phyloP scores from a whole-genome alignment of 2,329 filamentous ascomycete species.

The Tolypocladium album region DNA sequence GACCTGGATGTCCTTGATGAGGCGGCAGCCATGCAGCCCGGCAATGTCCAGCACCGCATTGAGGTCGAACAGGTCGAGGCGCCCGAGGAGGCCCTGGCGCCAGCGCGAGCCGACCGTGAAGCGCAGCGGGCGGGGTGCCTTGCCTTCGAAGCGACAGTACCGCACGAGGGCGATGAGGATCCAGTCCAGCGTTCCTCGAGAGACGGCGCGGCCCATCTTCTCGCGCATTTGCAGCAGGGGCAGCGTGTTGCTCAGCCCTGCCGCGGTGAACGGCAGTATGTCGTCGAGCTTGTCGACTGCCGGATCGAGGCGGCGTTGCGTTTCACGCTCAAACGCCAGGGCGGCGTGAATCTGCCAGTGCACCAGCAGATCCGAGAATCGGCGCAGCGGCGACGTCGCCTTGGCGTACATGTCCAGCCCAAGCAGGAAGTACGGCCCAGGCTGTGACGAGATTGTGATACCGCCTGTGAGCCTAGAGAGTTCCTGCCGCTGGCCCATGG shows the following conservation, averaged over 20 bases:
- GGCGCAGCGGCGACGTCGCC: constrained; percentile 55
- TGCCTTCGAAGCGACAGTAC: constrained; percentile 44
- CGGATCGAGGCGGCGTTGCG: constrained; percentile 13
- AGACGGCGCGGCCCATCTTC: constrained; percentile 34
- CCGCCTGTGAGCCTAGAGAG: constrained; percentile 29
- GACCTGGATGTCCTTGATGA: constrained; percentile 30
- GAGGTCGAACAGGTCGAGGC: constrained; percentile 41
- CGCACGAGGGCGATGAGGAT: constrained; percentile 49
- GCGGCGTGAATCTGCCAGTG: constrained; percentile 58
- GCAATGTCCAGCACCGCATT: constrained; percentile 28
- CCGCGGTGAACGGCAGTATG: constrained; percentile 35
- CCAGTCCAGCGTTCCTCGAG: constrained; percentile 39
- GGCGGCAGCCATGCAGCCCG: constrained; percentile 24
- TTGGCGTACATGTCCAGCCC: constrained; percentile 52
- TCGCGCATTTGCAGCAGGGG: constrained; percentile 42
- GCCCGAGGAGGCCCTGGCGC: constrained; percentile 24
- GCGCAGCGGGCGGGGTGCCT: constrained; percentile 35
- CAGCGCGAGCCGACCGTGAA: constrained; percentile 33
- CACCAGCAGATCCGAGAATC: constrained; percentile 50
- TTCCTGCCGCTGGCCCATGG: constrained; percentile 15
- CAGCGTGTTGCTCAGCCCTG: constrained; percentile 31
- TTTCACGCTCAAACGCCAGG: constrained; percentile 33
- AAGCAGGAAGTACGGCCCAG: constrained; percentile 45
- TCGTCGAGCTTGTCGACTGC: constrained; percentile 15
- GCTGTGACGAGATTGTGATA: constrained; percentile 38